These are phyloP conservation scores for Aurifilum marmelostoma DNA, from an alignment of 2,329 filamentous ascomycete species.

Conservation along the genomic window DNA sequence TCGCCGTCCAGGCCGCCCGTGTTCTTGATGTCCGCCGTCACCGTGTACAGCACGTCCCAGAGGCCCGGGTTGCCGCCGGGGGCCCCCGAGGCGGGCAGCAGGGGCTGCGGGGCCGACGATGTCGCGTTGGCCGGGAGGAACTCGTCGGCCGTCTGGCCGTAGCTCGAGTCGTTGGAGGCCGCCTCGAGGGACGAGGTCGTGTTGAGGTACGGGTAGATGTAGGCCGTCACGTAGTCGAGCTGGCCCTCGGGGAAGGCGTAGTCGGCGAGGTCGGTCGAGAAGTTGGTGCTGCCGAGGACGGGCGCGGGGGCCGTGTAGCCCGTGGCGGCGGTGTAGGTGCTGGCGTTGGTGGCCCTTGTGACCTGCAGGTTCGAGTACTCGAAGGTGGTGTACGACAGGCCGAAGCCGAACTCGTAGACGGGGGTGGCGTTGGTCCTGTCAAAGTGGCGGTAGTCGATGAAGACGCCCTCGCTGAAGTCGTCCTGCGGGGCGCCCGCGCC, in stretches of 20 bases:
- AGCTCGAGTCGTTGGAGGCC: constrained; percentile 61
- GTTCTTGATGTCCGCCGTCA: constrained; percentile 72
- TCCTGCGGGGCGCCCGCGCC: constrained; percentile 68
- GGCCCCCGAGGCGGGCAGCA: constrained; percentile 49
- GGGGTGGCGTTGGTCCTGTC: constrained; percentile 69
- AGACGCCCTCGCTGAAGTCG: constrained; percentile 75
- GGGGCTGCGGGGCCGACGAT: constrained; percentile 60
- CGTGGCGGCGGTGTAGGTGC: constrained; percentile 59
- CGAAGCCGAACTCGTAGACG: constrained; percentile 80
- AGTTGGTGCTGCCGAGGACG: constrained; percentile 65
- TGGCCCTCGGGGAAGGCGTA: constrained; percentile 67
- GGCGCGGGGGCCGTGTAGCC: constrained; percentile 68
- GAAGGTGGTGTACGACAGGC: constrained; percentile 81
- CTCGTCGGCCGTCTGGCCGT: constrained; percentile 59
- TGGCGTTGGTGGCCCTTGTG: constrained; percentile 49
- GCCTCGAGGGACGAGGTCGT: constrained; percentile 56
- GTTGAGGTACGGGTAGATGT: constrained; percentile 76
- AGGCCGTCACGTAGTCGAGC: constrained; percentile 55
- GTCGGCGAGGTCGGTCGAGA: constrained; percentile 63
- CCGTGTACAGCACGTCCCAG: constrained; percentile 70
- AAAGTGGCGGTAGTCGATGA: constrained; percentile 81
- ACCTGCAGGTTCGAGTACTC: constrained; percentile 70
- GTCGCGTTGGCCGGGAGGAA: constrained; percentile 64
- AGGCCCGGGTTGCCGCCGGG: constrained; percentile 68
- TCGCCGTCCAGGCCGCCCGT: constrained; percentile 67